Evolutionary conservation across 441 rosid genomes (phyloP), one percentile per base, ranked within the genome.

Genomic region (Eruca vesicaria): DNA sequence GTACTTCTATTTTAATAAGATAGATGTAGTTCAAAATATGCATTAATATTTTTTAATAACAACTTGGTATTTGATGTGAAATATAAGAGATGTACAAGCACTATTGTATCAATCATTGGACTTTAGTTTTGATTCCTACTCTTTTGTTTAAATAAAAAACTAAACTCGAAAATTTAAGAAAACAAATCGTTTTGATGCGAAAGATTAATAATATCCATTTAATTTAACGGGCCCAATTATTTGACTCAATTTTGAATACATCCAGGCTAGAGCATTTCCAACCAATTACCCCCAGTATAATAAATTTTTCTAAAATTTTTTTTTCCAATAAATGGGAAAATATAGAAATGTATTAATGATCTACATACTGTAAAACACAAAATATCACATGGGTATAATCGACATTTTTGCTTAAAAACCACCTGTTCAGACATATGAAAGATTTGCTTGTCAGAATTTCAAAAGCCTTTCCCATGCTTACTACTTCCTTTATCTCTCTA

Each of bases 351-450:
- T 57, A 71, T 58, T 64, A 58, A 28, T 20, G 9, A 62, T 21
- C 58, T 16, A 48, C 10, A 5, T 15, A 48, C 21, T 63, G 66
- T 29, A 72, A 43, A 28, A 72, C 9, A 72, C 11, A 77, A 77
- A 65, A 72, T 66, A 78, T 53, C 66, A 52, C 3, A 72, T 1
- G 81, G 81, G 73, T 0, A 78, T 0, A 61, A 38, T 12, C 66
- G 66, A 72, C 15, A 61, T 16, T 32, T 48, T 6, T 0, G 8
- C 0, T n/a, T n/a, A 9, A 15, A 29, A 52, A 72, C 70, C 67
- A 77, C 66, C 20, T 72, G 81, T 78, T 78, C 81, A 62, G 81
- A 78, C 69, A 78, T 78, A 78, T 78, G 81, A 72, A 78, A 78
- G 81, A 78, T 72, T 72, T 67, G 73, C 15, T n/a, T 72, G 69